phyloP scores from a whole-genome alignment of 1,139 yeast genomes.

The Yarrowia galli region DNA sequence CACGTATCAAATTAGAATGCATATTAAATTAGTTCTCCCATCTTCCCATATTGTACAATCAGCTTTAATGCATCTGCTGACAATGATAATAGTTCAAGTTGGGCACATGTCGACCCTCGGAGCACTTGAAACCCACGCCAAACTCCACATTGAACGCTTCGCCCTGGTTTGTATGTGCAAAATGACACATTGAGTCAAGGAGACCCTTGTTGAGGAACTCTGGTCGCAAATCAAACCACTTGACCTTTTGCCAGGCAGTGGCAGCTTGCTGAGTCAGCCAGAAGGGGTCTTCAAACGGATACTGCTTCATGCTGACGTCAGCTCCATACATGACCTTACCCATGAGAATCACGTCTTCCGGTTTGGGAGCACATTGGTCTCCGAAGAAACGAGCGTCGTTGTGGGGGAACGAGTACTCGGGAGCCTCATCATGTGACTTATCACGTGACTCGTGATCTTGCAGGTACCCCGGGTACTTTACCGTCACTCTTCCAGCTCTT shows the following conservation, averaged over 20 bases:
- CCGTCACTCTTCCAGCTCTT: conserved; percentile 8
- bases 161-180: conserved; percentile 20
- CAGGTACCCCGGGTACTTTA: conserved; percentile 6
- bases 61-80: conserved; percentile 19
- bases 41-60: neutral
- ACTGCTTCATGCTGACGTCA: conserved; percentile 15
- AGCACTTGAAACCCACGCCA: conserved; percentile 24
- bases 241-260: conserved; percentile 25
- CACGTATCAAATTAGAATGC: neutral
- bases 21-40: conserved; percentile 1
- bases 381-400: conserved; percentile 24
- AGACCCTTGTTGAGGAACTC: neutral
- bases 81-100: conserved; percentile 8
- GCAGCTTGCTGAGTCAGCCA: conserved; percentile 21
- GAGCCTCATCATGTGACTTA: too few species aligned
- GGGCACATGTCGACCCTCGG: conserved; percentile 1
- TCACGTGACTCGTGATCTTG: neutral
- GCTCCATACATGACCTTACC: conserved; percentile 8
- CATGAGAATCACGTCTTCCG: conserved; percentile 6
- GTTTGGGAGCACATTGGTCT: conserved; percentile 11
- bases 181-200: conserved; percentile 23
- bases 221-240: neutral
- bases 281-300: conserved; percentile 8
- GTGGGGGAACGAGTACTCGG: conserved; percentile 2
- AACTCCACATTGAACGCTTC: conserved; percentile 32